Evolutionary conservation across 768 basidiomycete species (phyloP).

Genomic region (Saitozyma podzolica): DNA sequence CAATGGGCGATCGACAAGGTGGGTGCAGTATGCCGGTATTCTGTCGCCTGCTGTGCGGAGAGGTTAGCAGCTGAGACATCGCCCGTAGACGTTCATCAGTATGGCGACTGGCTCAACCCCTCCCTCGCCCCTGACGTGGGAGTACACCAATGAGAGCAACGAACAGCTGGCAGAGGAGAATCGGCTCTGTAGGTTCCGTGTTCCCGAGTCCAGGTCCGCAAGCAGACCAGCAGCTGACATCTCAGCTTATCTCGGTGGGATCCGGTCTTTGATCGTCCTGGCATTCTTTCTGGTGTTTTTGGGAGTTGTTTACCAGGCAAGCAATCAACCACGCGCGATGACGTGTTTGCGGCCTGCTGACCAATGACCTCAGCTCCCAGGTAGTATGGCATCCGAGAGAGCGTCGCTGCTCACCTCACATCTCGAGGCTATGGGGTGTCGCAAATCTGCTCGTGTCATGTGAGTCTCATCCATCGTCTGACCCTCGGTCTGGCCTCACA

Average conservation of each 20-base stretch:
- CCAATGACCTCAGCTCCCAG: slow-evolving; percentile 55
- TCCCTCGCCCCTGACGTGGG: slow-evolving; percentile 69
- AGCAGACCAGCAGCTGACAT: slow-evolving; percentile 6
- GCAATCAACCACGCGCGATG: not conserved
- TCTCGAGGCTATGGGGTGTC: slow-evolving; percentile 76
- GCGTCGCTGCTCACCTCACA: slow-evolving; percentile 67
- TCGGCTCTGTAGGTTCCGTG: slow-evolving; percentile 60
- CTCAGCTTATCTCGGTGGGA: slow-evolving; percentile 65
- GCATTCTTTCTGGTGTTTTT: slow-evolving; percentile 71
- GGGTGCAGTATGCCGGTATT: slow-evolving; percentile 22
- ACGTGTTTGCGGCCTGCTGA: not conserved
- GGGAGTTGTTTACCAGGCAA: slow-evolving; percentile 72
- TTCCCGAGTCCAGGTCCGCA: not conserved
- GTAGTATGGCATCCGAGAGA: slow-evolving; percentile 67
- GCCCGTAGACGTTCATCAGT: slow-evolving; percentile 66
- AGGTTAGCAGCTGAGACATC: not conserved
- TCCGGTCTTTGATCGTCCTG: slow-evolving; percentile 65
- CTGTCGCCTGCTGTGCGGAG: not conserved
- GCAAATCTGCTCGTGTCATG: slow-evolving; percentile 68
- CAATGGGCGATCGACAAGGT: slow-evolving; percentile 77
- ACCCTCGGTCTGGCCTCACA: slow-evolving; percentile 1
- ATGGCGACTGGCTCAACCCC: slow-evolving; percentile 63
- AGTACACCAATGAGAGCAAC: slow-evolving; percentile 69
- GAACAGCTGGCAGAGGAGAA: slow-evolving; percentile 61
- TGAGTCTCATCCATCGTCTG: slow-evolving; percentile 46